Conservation (phyloP, 768 basidiomycete species). For the Boletus pseudo-olivaceus region DNA sequence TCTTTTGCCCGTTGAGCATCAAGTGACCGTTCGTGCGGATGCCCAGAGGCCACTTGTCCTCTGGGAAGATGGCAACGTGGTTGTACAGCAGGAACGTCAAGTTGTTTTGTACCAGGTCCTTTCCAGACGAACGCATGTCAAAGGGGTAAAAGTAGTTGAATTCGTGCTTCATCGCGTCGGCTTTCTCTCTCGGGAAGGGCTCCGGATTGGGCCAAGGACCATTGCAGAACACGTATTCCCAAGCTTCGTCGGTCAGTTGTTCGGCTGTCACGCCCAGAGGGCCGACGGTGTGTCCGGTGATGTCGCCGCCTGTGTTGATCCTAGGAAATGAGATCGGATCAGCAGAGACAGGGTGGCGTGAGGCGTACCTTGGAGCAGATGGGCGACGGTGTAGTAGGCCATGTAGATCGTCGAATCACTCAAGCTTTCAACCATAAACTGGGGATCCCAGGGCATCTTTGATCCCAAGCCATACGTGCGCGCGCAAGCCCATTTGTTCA, state of each 20-base stretch:
- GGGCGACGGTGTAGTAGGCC: constrained; percentile 94
- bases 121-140: constrained; percentile 96
- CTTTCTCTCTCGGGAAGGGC: constrained; percentile 70
- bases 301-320: constrained; percentile 50
- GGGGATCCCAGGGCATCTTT: constrained; percentile 93
- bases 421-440: constrained; percentile 94
- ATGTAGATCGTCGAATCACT: constrained; percentile 99
- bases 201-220: constrained; percentile 71
- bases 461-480: constrained; percentile 95
- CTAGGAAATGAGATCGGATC: constrained; percentile 6
- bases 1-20: constrained; percentile 97
- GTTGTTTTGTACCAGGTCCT: constrained; percentile 95
- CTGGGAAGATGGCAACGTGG: constrained; percentile 89
- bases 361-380: constrained; percentile 81
- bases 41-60: constrained; percentile 84
- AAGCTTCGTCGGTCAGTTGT: constrained; percentile 96
- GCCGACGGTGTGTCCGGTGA: constrained; percentile 78
- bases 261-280: constrained; percentile 82
- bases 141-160: constrained; percentile 98
- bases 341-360: neutral
- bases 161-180: constrained; percentile 81
- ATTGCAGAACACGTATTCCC: constrained; percentile 88
- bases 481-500: constrained; percentile 99
- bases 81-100: constrained; percentile 92
- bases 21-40: constrained; percentile 96